phyloP scores from a whole-genome alignment of 1,139 yeast genomes.

The Zygosaccharomyces sapae region DNA sequence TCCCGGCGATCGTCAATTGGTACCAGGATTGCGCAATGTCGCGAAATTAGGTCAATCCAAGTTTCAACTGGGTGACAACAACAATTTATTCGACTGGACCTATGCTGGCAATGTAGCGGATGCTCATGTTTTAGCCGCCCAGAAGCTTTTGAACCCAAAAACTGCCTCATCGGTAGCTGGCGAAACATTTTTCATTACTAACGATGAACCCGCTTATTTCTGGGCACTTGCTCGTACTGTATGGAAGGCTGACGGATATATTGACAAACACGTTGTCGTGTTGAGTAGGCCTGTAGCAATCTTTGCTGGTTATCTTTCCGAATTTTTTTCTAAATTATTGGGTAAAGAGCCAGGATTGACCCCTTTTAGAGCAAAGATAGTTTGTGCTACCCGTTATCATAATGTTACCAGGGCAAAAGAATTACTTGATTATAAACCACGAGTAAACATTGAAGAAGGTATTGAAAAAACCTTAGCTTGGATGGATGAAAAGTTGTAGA shows the following conservation, averaged over 20 bases:
- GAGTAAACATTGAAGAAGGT: constrained; percentile 77
- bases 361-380: constrained; percentile 88
- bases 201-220: constrained; percentile 91
- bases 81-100: constrained; percentile 92
- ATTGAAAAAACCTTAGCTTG: constrained; percentile 76
- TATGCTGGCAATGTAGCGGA: constrained; percentile 99
- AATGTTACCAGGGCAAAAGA: constrained; percentile 83
- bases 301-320: constrained; percentile 73
- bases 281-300: constrained; percentile 72
- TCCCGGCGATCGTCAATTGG: constrained; percentile 95
- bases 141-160: constrained; percentile 53
- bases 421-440: constrained; percentile 74
- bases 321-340: constrained; percentile 59
- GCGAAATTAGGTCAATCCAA: constrained; percentile 83
- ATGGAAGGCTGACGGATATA: constrained; percentile 93
- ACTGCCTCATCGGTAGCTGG: constrained; percentile 58
- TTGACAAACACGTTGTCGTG: constrained; percentile 65
- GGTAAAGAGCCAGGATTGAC: constrained; percentile 94
- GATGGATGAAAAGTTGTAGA: constrained; percentile 61
- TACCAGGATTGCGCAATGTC: constrained; percentile 85
- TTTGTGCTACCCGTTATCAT: constrained; percentile 94
- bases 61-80: constrained; percentile 91
- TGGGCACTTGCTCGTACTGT: constrained; percentile 97
- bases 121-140: constrained; percentile 89
- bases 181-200: constrained; percentile 83